Conservation (phyloP, 192 early-diverging fungal species). For the Jimgerdemannia flammicorona region DNA sequence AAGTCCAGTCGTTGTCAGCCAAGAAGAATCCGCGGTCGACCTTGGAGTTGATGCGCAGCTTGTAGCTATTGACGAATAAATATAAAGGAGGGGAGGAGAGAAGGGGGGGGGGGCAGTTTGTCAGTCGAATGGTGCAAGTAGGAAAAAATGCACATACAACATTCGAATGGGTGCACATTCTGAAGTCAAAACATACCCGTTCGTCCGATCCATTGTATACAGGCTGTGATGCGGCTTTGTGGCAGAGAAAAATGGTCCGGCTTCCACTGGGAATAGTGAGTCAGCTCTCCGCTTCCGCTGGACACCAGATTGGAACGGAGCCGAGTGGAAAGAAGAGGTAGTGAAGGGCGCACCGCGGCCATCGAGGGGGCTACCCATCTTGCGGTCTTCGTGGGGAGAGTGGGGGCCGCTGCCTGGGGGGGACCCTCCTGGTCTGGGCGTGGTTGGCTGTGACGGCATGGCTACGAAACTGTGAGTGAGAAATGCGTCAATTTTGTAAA, state of each 20-base stretch:
- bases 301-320: background rate
- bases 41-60: constrained; percentile 63
- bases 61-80: constrained; percentile 39
- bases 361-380: background rate
- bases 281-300: constrained; percentile 39
- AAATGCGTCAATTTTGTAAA: too few relatives aligned
- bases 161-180: too few relatives aligned
- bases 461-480: background rate
- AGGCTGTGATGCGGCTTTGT: constrained; percentile 66
- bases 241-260: constrained; percentile 65
- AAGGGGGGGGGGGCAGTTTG: background rate
- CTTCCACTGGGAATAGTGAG: constrained; percentile 41
- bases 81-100: constrained; percentile 3
- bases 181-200: constrained; percentile 26
- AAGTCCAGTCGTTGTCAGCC: constrained; percentile 87
- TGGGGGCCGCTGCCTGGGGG: background rate
- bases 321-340: background rate
- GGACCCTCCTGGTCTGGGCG: background rate
- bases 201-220: constrained; percentile 56
- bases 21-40: constrained; percentile 94
- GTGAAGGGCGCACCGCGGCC: background rate
- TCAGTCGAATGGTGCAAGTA: background rate
- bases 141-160: too few relatives aligned
- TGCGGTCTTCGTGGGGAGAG: background rate
- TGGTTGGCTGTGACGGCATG: background rate